Percentiles rank a stretch among this genome's conserved stretches.
These are phyloP conservation scores for Rhodotorula kratochvilovae DNA, from an alignment of 768 basidiomycete genomes.

Conservation along the genomic window DNA sequence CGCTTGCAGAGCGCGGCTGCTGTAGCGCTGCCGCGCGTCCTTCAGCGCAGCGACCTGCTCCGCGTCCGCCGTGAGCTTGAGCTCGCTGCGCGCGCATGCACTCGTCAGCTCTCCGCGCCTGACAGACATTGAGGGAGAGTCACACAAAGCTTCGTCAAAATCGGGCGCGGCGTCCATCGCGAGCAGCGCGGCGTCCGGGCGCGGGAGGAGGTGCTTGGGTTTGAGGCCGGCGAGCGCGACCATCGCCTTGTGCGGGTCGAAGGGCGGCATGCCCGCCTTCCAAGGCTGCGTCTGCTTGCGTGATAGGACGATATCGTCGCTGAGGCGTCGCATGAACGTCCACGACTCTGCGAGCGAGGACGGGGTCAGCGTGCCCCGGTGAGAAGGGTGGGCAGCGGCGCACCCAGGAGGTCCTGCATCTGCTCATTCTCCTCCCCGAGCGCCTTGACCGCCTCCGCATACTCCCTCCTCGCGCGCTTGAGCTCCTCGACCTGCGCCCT, in stretches of 20 bases:
- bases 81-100: background rate
- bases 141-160: background rate
- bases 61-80: background rate
- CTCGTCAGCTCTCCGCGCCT: background rate
- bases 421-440: background rate
- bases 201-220: background rate
- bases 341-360: background rate
- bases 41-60: background rate
- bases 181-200: background rate
- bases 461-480: background rate
- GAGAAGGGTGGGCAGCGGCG: too few species aligned
- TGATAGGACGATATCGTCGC: background rate
- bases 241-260: background rate
- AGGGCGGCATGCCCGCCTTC: background rate
- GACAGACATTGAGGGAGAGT: too few species aligned
- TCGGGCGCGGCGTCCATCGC: background rate
- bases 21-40: background rate
- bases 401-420: background rate
- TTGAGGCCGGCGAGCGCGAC: background rate
- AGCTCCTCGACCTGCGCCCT: conserved; percentile 4
- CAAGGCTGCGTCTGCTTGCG: background rate
- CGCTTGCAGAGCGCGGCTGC: background rate
- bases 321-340: background rate
- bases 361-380: too few species aligned
- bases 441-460: background rate